phyloP scores from a whole-genome alignment of 164 flowering plant genomes.

The Cinnamomum chago region DNA sequence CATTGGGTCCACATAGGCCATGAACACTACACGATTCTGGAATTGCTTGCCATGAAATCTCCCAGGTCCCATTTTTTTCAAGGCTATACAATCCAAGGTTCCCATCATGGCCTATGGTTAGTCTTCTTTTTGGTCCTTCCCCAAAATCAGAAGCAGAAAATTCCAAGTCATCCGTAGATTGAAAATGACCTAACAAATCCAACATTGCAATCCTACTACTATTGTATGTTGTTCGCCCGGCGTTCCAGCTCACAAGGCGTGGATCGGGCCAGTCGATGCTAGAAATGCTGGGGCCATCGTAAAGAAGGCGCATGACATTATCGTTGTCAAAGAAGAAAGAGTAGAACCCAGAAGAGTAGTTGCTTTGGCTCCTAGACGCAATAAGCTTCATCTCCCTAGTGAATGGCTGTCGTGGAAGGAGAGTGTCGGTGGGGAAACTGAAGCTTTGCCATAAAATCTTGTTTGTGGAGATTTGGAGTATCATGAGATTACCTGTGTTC shows the following conservation, averaged over 20 bases:
- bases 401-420: constrained; percentile 38
- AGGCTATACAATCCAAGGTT: neutral
- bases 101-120: constrained; percentile 19
- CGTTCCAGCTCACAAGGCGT: neutral
- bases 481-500: constrained; percentile 34
- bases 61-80: constrained; percentile 7
- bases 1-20: neutral
- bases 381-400: neutral
- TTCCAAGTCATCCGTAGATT: constrained; percentile 1
- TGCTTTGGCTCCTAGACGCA: too few relatives aligned
- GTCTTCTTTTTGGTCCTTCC: constrained; percentile 5
- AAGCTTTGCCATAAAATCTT: too few relatives aligned
- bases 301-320: too few relatives aligned
- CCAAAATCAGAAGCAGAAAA: constrained; percentile 15
- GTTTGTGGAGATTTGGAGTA: neutral
- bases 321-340: too few relatives aligned
- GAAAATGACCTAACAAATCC: constrained; percentile 10
- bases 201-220: constrained; percentile 12
- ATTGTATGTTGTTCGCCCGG: constrained; percentile 13
- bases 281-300: too few relatives aligned
- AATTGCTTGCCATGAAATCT: constrained; percentile 10
- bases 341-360: too few relatives aligned
- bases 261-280: too few relatives aligned
- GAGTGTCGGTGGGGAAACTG: constrained; percentile 31
- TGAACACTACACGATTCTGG: constrained; percentile 3